A percentile compares a stretch with the other conserved stretches of the same genome.
Evolutionary conservation across 2,329 filamentous ascomycete genomes (phyloP).

Genomic region (Colletotrichum gloeosporioides): DNA sequence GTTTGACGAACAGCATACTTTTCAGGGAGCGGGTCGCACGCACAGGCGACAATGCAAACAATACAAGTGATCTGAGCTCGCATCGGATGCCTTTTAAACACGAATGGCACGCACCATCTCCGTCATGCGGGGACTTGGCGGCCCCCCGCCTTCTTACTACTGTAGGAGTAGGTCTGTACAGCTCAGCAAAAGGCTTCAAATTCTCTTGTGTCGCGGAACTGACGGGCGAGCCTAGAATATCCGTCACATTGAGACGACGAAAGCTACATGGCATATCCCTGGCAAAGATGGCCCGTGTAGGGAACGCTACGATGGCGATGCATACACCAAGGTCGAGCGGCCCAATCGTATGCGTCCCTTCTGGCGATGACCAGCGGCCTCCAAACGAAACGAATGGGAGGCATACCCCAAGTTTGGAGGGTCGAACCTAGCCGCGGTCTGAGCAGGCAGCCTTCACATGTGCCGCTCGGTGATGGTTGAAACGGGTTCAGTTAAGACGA

Average conservation of each 20-base stretch:
- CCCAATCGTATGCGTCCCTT: not conserved
- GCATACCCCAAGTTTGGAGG: not conserved
- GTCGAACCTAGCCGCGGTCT: constrained; percentile 14
- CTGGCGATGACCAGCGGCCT: not conserved
- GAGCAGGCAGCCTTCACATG: constrained; percentile 9
- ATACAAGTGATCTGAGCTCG: not conserved
- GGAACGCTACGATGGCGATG: constrained; percentile 6
- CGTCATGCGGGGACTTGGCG: constrained; percentile 10
- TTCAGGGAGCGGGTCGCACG: not conserved
- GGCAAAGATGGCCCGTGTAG: not conserved
- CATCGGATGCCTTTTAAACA: not conserved
- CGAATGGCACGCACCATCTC: not conserved
- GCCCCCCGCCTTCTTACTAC: not conserved
- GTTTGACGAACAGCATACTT: not conserved
- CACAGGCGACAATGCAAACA: not conserved
- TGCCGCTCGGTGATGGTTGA: constrained; percentile 15
- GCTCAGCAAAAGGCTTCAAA: not conserved
- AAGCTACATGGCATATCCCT: not conserved
- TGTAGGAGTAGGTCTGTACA: not conserved
- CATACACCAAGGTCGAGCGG: not conserved
- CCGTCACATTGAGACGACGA: not conserved
- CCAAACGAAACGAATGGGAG: constrained; percentile 7
- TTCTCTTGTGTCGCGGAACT: not conserved
- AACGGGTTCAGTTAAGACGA: constrained; percentile 17
- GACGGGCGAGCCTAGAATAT: not conserved